Percentiles rank a stretch among this genome's conserved stretches.
Evolutionary conservation across 352 stramenopile genomes (phyloP).

Genomic region (Heterotrichella gracilis): DNA sequence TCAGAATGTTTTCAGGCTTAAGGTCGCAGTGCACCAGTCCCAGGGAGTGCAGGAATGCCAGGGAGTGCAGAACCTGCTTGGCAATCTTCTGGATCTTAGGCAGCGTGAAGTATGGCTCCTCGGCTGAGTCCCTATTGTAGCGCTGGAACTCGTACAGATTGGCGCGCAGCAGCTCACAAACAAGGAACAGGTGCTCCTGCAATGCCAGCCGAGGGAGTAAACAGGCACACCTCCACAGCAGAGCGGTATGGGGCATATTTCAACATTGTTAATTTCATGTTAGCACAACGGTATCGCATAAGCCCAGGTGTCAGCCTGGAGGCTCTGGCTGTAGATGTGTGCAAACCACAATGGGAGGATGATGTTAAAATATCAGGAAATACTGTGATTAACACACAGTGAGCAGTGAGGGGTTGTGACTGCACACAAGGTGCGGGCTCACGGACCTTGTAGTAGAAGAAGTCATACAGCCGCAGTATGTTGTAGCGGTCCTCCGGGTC

Average conservation of each 20-base stretch:
- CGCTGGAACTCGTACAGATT: slow-evolving; percentile 92
- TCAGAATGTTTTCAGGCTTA: slow-evolving; percentile 75
- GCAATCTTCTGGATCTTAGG: slow-evolving; percentile 48
- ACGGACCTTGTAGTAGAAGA: slow-evolving; percentile 60
- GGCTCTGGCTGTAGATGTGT: no score
- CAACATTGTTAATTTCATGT: no score
- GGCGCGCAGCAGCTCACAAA: slow-evolving; percentile 64
- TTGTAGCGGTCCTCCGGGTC: slow-evolving; percentile 19
- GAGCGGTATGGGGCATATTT: no score
- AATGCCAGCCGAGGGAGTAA: no score
- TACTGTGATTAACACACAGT: no score
- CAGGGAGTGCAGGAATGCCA: slow-evolving; percentile 47
- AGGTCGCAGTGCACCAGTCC: slow-evolving; percentile 78
- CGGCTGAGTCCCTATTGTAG: slow-evolving; percentile 18
- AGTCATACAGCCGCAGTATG: slow-evolving; percentile 47
- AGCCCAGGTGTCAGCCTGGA: no score
- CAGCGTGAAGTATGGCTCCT: slow-evolving; percentile 57
- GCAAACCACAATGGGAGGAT: no score
- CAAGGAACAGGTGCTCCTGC: slow-evolving; percentile 59
- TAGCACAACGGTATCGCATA: no score
- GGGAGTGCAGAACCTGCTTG: slow-evolving; percentile 31
- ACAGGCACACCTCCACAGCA: no score
- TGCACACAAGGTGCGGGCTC: no score
- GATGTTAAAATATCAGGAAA: no score
- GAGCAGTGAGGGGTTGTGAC: no score